phyloP scores from a whole-genome alignment of 108 stramenopile genomes.

The Epithemia pelagica region DNA sequence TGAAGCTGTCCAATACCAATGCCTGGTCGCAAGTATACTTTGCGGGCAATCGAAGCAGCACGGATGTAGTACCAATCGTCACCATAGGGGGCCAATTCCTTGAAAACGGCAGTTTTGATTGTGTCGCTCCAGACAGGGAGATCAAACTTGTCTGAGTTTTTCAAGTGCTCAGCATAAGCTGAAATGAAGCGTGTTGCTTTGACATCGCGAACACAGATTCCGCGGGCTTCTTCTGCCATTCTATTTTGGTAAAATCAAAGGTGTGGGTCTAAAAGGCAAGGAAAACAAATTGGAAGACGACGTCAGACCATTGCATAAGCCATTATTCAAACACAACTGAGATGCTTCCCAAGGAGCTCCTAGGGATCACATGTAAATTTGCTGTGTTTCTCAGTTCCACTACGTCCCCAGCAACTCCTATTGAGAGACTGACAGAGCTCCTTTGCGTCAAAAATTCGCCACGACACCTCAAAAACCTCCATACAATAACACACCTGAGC shows the following conservation, averaged over 20 bases:
- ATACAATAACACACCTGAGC: not conserved
- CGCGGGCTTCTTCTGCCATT: constrained; percentile 78
- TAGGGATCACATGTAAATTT: too few relatives aligned
- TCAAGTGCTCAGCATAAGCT: constrained; percentile 97
- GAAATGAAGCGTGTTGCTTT: constrained; percentile 77
- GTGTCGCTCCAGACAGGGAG: constrained; percentile 96
- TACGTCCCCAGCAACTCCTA: too few relatives aligned
- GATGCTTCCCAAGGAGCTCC: too few relatives aligned
- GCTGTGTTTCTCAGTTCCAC: too few relatives aligned
- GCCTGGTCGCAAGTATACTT: constrained; percentile 96
- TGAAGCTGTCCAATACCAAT: constrained; percentile 93
- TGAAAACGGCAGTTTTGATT: constrained; percentile 95
- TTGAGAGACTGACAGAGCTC: too few relatives aligned
- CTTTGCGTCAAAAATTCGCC: too few relatives aligned
- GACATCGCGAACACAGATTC: constrained; percentile 91
- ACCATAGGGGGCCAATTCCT: constrained; percentile 98
- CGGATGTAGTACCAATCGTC: constrained; percentile 99
- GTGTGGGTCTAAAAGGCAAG: too few relatives aligned
- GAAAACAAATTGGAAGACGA: too few relatives aligned
- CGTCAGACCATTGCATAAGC: too few relatives aligned
- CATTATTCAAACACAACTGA: too few relatives aligned
- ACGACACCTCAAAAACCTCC: too few relatives aligned
- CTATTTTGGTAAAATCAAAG: too few relatives aligned
- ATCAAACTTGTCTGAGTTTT: constrained; percentile 97
- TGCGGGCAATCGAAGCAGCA: constrained; percentile 96